Evolutionary conservation across 2,329 filamentous ascomycete species (phyloP), one percentile per base, ranked within the genome.

Genomic region (Alternaria sp.): DNA sequence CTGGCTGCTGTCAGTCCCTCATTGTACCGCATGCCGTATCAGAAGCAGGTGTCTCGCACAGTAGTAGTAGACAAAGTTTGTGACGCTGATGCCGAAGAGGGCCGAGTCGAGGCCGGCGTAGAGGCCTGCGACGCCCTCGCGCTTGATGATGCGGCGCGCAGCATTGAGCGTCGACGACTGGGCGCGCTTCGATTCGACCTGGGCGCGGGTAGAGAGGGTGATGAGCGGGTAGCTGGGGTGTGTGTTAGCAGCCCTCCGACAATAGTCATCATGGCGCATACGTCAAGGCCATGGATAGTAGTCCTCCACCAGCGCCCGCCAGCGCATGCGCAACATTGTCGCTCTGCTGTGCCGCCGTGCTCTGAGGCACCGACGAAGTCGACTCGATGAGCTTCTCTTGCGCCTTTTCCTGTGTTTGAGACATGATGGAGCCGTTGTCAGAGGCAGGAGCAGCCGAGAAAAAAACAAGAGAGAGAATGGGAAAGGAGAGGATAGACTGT

Each of bases 51-150:
- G 32, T 16, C 11, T 14, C 32, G 32, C 68, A 85, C 92, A 99
- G 85, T 98, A 99, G 83, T 99, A 99, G 86, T 99, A 99, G 48
- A 99, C 94, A 78, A 99, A 99, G 84, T 99, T 99, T 72, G 95
- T 99, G 70, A 99, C 90, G 80, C 91, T 95, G 83, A 99, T 98
- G 78, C 95, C 95, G 80, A 99, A 97, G 46, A 99, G 85, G 52
- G 95, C 95, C 64, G 92, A 96, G 79, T 96, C 93, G 61, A 99
- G 88, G 42, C 95, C 95, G 7, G 95, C 89, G 78, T 98, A 99
- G 36, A 99, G 88, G 32, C 95, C 95, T 2, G 87, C 83, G 57
- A 97, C 83, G 72, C 95, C 95, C 81, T 99, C 95, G 70, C 95
- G 91, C 70, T 94, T 91, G 65, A 99, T 86, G 77, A 99, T 98